Evolutionary conservation across 2,329 filamentous ascomycete species (phyloP).

Genomic region (Trichocomaceae sp.): DNA sequence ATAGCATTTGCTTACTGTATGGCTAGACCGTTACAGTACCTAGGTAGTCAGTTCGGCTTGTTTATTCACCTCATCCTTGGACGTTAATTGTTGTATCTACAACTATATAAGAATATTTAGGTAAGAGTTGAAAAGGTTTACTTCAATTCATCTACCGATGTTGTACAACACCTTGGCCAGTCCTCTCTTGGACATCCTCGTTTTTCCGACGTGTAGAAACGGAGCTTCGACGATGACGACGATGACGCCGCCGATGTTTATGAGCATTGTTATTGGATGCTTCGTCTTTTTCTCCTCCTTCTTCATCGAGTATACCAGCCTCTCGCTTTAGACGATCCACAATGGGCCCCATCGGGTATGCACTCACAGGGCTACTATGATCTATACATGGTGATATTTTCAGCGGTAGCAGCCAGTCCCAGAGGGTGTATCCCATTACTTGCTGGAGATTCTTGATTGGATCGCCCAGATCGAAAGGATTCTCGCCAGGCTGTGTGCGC

Average conservation of each 20-base stretch:
- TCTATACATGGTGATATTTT: conserved; percentile 65
- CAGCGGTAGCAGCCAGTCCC: conserved; percentile 78
- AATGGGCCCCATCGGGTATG: conserved; percentile 61
- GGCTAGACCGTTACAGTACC: too few species aligned
- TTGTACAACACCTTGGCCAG: not conserved
- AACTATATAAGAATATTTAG: too few species aligned
- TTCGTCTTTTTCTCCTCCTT: not conserved
- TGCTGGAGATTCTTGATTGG: conserved; percentile 63
- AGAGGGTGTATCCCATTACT: conserved; percentile 65
- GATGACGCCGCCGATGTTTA: not conserved
- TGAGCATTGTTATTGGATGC: not conserved
- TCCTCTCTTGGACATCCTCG: not conserved
- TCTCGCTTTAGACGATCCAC: conserved; percentile 51
- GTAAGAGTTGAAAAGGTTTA: not conserved
- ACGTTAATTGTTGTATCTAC: too few species aligned
- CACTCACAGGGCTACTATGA: conserved; percentile 59
- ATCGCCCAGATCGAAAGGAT: conserved; percentile 73
- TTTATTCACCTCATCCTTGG: not conserved
- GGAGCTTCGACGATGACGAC: not conserved
- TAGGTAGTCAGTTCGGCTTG: not conserved
- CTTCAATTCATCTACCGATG: not conserved
- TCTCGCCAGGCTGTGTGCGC: conserved; percentile 64
- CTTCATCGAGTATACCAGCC: conserved; percentile 23
- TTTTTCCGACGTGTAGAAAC: not conserved
- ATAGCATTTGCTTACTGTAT: not conserved